These are phyloP conservation scores for Sanguinoderma infundibulare DNA, from an alignment of 1,284 basidiomycete genomes.

Conservation along the genomic window DNA sequence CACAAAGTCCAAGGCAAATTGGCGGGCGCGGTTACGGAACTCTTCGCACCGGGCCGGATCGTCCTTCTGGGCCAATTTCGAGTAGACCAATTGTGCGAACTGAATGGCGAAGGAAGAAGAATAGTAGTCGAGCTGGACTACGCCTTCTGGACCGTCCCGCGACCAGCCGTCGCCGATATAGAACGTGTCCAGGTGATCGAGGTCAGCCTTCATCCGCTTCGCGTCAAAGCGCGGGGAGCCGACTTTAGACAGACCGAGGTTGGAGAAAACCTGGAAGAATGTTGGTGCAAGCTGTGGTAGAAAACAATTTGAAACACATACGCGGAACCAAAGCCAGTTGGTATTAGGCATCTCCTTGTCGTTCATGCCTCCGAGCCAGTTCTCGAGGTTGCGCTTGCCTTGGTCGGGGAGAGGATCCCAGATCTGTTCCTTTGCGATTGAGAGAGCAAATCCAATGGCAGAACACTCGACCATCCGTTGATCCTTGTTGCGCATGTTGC, in stretches of 20 bases:
- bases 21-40: constrained; percentile 64
- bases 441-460: constrained; percentile 74
- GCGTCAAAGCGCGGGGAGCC: constrained; percentile 62
- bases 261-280: constrained; percentile 65
- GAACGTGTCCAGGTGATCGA: constrained; percentile 82
- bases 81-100: constrained; percentile 74
- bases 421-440: constrained; percentile 66
- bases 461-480: constrained; percentile 86
- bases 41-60: constrained; percentile 70
- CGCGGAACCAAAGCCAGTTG: constrained; percentile 85
- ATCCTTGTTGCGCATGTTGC: constrained; percentile 73
- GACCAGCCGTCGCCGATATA: constrained; percentile 81
- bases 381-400: constrained; percentile 61
- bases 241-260: constrained; percentile 69
- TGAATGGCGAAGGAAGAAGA: constrained; percentile 83
- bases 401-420: constrained; percentile 63
- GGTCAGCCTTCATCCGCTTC: constrained; percentile 69
- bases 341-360: constrained; percentile 77
- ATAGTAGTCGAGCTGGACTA: constrained; percentile 82
- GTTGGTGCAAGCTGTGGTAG: constrained; percentile 1
- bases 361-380: constrained; percentile 77
- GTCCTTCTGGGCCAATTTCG: constrained; percentile 64
- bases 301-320: constrained; percentile 32
- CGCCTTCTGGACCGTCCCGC: constrained; percentile 76
- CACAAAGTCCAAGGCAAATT: constrained; percentile 73